Base-by-base conservation (phyloP, 306 rosid genomes). In the Begonia masoniana region DNA sequence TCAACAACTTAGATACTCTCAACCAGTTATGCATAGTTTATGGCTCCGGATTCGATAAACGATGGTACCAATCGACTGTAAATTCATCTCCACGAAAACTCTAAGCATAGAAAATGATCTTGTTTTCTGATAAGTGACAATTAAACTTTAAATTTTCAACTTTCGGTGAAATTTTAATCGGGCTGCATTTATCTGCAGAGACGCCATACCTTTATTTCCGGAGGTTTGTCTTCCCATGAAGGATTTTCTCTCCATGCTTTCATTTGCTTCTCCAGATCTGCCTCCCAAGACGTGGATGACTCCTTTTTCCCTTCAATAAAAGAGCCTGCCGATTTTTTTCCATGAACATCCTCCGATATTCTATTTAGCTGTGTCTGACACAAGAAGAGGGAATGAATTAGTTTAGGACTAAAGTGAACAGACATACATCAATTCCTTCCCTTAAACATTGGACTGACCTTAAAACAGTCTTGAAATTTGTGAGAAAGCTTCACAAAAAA, bases 201-300 rank as follows among this genome's bases (percentile, higher is more conserved):
- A 51, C 15, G 54, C 39, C 68, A 66, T 55, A 91, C 99, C 96
- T 86, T 77, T 63, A 86, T 56, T 48, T 71, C 56, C 11, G 88
- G 71, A 54, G 85, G 70, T 65, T 70, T 77, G 70, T 86, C 96
- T 51, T 19, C 76, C 99, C 99, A 91, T 36, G 81, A 77, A 61
- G 93, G 93, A 60, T 86, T 86, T 67, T 79, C 86, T 74, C 74
- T 76, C 99, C 96, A 91, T 14, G 84, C 86, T 62, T 66, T 84
- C 71, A 91, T 17, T 72, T 91, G 99, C 74, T 80, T 87, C 66
- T 77, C 70, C 48, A 83, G 56, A 50, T 86, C 96, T 78, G 59
- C 78, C 68, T 81, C 84, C 66, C 78, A 81, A 58, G 65, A 66
- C 58, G 63, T 42, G 52, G 65, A 53, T 53, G 73, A 47, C 36